Base-by-base conservation (phyloP, 139 green algal species). In the Chara braunii region DNA sequence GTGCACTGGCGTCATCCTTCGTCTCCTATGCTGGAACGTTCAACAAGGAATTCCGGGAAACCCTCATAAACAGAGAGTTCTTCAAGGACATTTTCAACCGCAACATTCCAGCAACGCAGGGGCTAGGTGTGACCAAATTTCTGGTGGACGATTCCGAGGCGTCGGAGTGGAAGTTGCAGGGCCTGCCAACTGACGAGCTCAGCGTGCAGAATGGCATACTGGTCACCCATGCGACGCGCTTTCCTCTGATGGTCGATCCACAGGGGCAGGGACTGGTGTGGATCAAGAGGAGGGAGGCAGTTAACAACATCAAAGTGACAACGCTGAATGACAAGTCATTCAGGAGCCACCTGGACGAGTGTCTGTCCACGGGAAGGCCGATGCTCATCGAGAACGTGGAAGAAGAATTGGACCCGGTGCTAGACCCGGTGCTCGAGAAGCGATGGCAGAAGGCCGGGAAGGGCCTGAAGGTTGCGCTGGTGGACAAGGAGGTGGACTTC, bases 341-440 rank as follows among this genome's bases (percentile, higher is more conserved):
- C 87, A 75, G 88, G 34, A 87, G 83, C 69, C 72, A 85, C 60
- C 78, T 96, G 45, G 90, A 96, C 84, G 86, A 95, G 60, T 95
- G 90, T 77, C 67, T 95, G 44, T 72, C 81, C 6, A 87, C 85
- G 45, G 90, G 89, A 40, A 89, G 88, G 81, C 90, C 90, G 1
- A 68, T 96, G 77, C 82, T 96, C 56, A 90, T 95, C 60, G 90
- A 95, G 75, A 95, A 95, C 67, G 87, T 95, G 33, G 90, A 95
- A 78, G 87, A 92, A 72, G 88, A 95, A 72, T 77, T 96, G 44
- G 90, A 95, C 68, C 87, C 90, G 0, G 40, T 95, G 51, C 77
- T 96, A 51, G 90, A 96, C 64, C 86, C 88, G 0, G 83, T 96
- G 52, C 79, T 96, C 52, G 90, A 96, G 74, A 64, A 83, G 40